phyloP scores from a whole-genome alignment of 2,329 filamentous ascomycete species.

The Drechslera avenae region DNA sequence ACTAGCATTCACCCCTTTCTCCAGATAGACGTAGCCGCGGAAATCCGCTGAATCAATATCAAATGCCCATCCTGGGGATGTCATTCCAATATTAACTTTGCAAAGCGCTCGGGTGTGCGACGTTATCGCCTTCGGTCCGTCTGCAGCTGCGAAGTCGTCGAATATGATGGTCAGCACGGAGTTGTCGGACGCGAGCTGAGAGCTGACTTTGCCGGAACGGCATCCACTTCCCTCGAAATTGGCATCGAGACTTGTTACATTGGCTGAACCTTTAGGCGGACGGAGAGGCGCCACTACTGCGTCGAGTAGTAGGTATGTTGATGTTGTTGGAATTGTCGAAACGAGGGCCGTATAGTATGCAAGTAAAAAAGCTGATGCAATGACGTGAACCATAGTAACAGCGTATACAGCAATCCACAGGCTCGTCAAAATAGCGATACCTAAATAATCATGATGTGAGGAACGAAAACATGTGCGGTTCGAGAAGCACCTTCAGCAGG shows the following conservation, averaged over 20 bases:
- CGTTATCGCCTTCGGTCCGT: slow-evolving; percentile 26
- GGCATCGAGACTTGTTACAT: slow-evolving; percentile 21
- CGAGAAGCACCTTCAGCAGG: no score
- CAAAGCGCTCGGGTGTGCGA: slow-evolving; percentile 33
- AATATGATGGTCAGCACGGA: slow-evolving; percentile 33
- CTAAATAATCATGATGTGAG: no score
- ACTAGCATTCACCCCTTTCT: slow-evolving; percentile 22
- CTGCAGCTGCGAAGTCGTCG: slow-evolving; percentile 33
- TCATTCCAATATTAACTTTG: slow-evolving; percentile 30
- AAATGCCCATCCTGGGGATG: slow-evolving; percentile 32
- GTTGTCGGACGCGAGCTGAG: slow-evolving; percentile 27
- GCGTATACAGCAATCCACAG: no score
- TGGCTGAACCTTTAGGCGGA: slow-evolving; percentile 23
- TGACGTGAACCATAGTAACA: no score
- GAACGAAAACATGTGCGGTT: no score
- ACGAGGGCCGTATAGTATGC: neutral
- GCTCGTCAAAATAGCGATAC: no score
- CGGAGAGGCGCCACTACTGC: slow-evolving; percentile 5
- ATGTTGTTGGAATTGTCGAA: neutral
- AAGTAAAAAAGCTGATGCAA: neutral
- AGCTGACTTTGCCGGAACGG: slow-evolving; percentile 25
- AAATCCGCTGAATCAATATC: slow-evolving; percentile 33
- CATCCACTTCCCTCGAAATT: slow-evolving; percentile 34
- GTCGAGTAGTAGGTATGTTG: neutral
- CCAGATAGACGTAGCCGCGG: slow-evolving; percentile 28